Evolutionary conservation across 495 filamentous ascomycete species (phyloP), one percentile per base, ranked within the genome.

Genomic region (Xylaria sp.): DNA sequence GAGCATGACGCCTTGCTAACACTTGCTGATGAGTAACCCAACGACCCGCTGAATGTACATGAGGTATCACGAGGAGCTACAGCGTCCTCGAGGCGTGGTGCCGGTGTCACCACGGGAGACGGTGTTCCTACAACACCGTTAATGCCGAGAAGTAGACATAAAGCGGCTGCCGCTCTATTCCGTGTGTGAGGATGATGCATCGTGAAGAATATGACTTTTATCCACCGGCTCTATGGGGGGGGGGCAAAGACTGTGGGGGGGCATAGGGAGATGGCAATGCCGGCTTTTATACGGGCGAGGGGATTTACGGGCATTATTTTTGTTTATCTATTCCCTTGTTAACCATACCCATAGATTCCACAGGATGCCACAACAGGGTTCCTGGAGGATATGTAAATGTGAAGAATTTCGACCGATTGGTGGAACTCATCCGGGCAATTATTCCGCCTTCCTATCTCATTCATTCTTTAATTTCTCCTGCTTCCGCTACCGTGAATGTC

Each of bases 1-100:
- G 86, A 82, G 77, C 87, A 88, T n/a, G 80, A 81, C 0, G 78
- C 76, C 76, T 84, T 83, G 67, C 83, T 81, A 29, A 79, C 80
- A 67, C 74, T 84, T 19, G 82, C 87, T 4, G 75, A 69, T 11
- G 74, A 72, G 55, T 75, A 77, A 17, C 76, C 76, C 35, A 80
- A 72, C 7, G 85, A 82, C 11, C 78, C 79, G 41, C 79, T 85
- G 75, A 88, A 88, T 55, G 86, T 88, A 75, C 86, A 89, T 35
- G 75, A 76, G 14, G 77, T 77, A 15, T 79, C 76, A 29, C 76
- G 77, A 77, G 81, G 79, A 40, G 68, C 75, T 26, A 81, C 33
- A 46, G 80, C 77, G 15, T 71, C 57, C 21, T 69, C 63, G 62
- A 77, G 57, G 48, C 68, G 50, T 48, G 73, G 74, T 15, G 59